Evolutionary conservation across 1,284 basidiomycete genomes (phyloP), one percentile per base, ranked within the genome.

Genomic region (Tilletiopsis washingtonensis): DNA sequence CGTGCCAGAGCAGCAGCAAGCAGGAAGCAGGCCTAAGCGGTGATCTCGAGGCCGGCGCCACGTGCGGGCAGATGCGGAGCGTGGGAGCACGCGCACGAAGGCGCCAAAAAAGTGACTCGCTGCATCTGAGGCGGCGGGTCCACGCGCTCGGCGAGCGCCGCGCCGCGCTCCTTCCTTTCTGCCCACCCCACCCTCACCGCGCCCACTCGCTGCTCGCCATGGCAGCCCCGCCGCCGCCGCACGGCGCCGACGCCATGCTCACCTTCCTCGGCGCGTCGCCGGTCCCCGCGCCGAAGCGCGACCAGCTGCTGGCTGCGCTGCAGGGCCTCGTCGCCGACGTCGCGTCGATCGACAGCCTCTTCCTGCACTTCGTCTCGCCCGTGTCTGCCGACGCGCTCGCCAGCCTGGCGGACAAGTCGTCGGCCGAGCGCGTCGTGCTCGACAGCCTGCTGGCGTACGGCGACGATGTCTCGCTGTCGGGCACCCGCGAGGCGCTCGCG

Each of bases 361-460:
- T 85, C 78, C 73, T 94, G 4, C 93, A 98, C 76, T 81, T 93
- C 27, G 81, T 97, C 61, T 82, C 86, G 57, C 80, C 82, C 51
- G 74, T 75, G 12, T 79, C 81, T 2, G 59, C 73, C 5, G 70
- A 74, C 2, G 75, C 80, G 0, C 79, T 83, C 59, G 65, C 67
- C 2, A 76, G 79, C 6, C 78, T 91, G 11, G 62, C 69, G 2
- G 68, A 81, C 40, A 19, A 69, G 0, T 65, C 67, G 5, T 83
- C 83, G 1, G 43, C 75, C 0, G 75, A 79, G 44, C 76, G 82
- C 32, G 73, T 73, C 46, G 79, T 83, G 12, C 79, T 98, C 39
- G 78, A 84, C 62, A 79, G 81, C 41, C 80, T 98, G n/a, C 77
- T 98, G 49, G 77, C 81, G 19, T 97, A 97, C 62, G 93, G 93